Base-by-base conservation (phyloP, 208 protist genomes). In the Crithidia brevicula region DNA sequence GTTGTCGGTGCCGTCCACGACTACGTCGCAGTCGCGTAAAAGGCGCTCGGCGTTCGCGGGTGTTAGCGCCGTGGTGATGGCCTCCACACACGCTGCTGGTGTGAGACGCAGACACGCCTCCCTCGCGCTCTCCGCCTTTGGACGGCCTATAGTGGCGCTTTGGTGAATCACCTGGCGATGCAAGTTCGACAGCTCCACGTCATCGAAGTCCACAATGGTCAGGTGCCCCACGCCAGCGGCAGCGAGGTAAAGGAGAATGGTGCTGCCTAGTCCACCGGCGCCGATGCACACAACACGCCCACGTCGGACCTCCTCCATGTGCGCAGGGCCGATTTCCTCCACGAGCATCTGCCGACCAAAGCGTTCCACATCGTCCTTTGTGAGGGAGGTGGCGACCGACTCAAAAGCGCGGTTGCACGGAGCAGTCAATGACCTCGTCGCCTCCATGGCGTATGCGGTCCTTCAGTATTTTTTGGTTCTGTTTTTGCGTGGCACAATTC, bases 161-260 rank as follows among this genome's bases (percentile, higher is more conserved):
- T 72, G 76, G 81, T 98, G 96, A 36, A 98, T 94, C 0, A 99
- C 86, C 80, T 99, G 98, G 2, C 98, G 86, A 42, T 98, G 95
- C 34, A 99, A 67, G 65, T 99, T 99, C 31, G 83, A 97, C 20
- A 77, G 18, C 25, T 98, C 95, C 22, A 99, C 97, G 11, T 64
- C 60, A 71, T 99, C 98, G 76, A 89, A 88, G 83, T 99, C 98
- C 0, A 97, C 82, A 42, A 98, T 58, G 8, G 79, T 85, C 9
- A 98, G 42, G 27, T 77, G 75, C 16, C 97, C 97, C 13, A 99
- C 83, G 1, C 98, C 98, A 10, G 93, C 91, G 0, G 92, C 96
- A 10, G 89, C 88, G 28, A 99, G 92, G 53, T 98, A 99, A 22
- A 98, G 77, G 4, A 86, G 81, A 28, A 87, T 80, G 30, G 96